Percentiles rank a stretch among this genome's conserved stretches.
Evolutionary conservation across 352 stramenopile genomes (phyloP).

Genomic region (Aphanomyces invadans): DNA sequence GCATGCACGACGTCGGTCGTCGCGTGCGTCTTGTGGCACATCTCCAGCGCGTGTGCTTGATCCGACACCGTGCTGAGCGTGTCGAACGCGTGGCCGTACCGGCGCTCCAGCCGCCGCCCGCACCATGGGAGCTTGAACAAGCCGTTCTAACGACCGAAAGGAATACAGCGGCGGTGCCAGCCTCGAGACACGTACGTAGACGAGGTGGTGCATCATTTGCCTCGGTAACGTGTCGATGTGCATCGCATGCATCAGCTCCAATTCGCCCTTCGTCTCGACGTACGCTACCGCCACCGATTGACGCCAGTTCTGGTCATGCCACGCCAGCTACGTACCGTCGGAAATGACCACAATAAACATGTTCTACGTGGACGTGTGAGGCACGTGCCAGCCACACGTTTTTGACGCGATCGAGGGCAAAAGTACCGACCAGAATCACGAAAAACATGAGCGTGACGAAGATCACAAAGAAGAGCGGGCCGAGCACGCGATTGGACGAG

Average conservation of each 20-base stretch:
- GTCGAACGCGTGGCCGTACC: not conserved
- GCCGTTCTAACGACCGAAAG: not conserved
- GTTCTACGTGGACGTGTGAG: no score
- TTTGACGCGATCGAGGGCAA: no score
- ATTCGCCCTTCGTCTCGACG: conserved; percentile 14
- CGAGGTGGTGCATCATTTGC: conserved; percentile 8
- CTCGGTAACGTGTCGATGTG: conserved; percentile 21
- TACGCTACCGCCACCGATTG: conserved; percentile 17
- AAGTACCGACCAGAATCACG: conserved; percentile 12
- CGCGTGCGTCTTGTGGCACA: not conserved
- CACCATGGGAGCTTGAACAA: not conserved
- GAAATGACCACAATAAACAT: conserved; percentile 26
- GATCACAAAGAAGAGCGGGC: conserved; percentile 23
- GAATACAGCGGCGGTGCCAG: no score
- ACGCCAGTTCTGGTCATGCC: not conserved
- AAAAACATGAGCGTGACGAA: conserved; percentile 25
- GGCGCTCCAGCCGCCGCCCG: not conserved
- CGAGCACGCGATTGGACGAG: conserved; percentile 16
- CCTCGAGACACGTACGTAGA: conserved; percentile 12
- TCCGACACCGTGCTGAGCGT: not conserved
- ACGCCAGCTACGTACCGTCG: not conserved
- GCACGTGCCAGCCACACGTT: no score
- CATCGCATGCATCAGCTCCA: not conserved
- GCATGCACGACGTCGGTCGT: not conserved
- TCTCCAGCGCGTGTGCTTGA: not conserved